Base-by-base conservation (phyloP, 2,329 filamentous ascomycete species). In the Exophiala bonariae region DNA sequence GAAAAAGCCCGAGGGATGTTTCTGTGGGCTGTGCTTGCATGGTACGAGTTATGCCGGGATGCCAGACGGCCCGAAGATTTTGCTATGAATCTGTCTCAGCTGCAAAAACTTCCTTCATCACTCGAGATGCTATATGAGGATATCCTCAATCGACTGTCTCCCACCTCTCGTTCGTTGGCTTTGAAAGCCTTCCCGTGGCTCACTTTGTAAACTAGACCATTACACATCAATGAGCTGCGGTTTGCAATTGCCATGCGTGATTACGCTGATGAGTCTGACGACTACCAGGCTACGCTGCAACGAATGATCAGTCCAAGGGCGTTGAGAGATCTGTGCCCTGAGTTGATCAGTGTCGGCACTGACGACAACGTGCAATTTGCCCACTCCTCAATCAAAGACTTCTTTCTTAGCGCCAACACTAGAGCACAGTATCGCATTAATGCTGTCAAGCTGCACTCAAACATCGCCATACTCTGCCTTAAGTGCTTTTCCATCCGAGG, bases 1-100 rank as follows among this genome's bases (percentile, higher is more conserved):
- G 17, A 44, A n/a, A 44, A 44, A 36, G 41, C 41, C 3, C 7
- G 28, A 16, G 19, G 11, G 11, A 44, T 44, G 41, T 44, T 44
- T 17, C 23, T 44, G 18, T 44, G 41, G 41, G 41, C 41, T 11
- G 19, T 20, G 10, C 41, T 44, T 16, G 41, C 31, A 23, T 44
- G 41, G 41, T 16, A 44, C n/a, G 28, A 44, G 14, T 35, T 44
- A 34, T 44, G 28, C 18, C 31, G 18, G 14, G 28, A 36, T 14
- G 28, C 26, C 14, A 31, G 26, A 26, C 20, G 17, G 26, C 11
- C 26, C 9, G n/a, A 33, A 37, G 41, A 35, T 33, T 36, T 37
- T 9, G 7, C 35, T 20, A 13, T 6, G 10, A 37, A 37, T 37
- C 35, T 37, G n/a, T 13, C 11, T 5, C n/a, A 37, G n/a, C 17